Conservation (phyloP, 164 flowering plant genomes). For the Tetrastigma voinierianum region DNA sequence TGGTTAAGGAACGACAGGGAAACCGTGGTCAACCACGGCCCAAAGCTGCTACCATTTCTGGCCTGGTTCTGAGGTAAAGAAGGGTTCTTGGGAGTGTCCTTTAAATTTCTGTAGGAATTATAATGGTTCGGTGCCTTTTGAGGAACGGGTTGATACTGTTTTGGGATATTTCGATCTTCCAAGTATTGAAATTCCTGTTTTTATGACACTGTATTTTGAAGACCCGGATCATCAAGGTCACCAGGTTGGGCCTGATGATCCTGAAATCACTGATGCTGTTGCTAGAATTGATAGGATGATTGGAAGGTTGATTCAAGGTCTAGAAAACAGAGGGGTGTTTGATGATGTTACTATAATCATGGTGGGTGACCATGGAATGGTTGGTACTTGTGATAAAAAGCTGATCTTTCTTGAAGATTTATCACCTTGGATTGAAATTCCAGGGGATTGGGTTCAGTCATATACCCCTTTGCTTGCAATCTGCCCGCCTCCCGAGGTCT, state of each 20-base stretch:
- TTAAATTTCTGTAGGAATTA: conserved; percentile 43
- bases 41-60: conserved; percentile 85
- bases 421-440: conserved; percentile 65
- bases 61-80: conserved; percentile 92
- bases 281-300: conserved; percentile 73
- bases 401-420: conserved; percentile 75
- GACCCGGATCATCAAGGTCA: conserved; percentile 99
- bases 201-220: conserved; percentile 89
- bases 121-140: conserved; percentile 84
- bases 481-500: conserved; percentile 54
- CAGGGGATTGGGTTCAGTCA: conserved; percentile 64
- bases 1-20: conserved; percentile 99
- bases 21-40: conserved; percentile 61
- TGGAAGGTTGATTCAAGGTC: conserved; percentile 78
- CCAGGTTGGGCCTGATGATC: conserved; percentile 91
- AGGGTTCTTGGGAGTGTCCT: conserved; percentile 83
- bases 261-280: conserved; percentile 68
- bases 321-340: conserved; percentile 75
- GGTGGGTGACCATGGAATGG: conserved; percentile 99
- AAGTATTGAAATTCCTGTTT: conserved; percentile 48
- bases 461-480: conserved; percentile 76
- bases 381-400: conserved; percentile 90
- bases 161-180: conserved; percentile 76
- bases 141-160: conserved; percentile 75
- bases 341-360: conserved; percentile 83